Evolutionary conservation across 2,329 filamentous ascomycete species (phyloP).

Genomic region (Hypomyces perniciosus): DNA sequence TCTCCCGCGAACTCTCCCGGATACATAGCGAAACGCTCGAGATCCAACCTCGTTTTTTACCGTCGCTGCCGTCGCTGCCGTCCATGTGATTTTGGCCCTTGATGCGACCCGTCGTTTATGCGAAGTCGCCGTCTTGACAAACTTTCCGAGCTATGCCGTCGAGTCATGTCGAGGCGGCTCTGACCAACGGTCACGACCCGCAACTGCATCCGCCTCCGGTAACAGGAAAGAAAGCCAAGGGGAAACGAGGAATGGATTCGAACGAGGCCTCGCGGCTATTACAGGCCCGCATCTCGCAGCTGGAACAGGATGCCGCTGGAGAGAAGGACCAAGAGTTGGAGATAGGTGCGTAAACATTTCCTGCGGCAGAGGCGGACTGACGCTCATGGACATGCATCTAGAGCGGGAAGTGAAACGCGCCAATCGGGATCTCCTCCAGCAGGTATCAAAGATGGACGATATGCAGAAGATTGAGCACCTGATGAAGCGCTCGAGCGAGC

Average conservation of each 20-base stretch:
- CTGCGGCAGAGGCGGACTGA: conserved; percentile 3
- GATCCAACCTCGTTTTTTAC: background rate
- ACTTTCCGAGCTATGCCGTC: conserved; percentile 31
- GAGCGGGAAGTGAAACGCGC: conserved; percentile 93
- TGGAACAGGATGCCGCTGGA: conserved; percentile 87
- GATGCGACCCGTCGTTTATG: conserved; percentile 8
- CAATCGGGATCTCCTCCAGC: conserved; percentile 80
- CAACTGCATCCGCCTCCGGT: conserved; percentile 34
- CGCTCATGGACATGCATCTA: conserved; percentile 29
- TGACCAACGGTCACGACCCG: conserved; percentile 37
- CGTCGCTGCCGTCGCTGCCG: background rate
- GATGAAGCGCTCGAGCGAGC: conserved; percentile 84
- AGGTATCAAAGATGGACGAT: conserved; percentile 87
- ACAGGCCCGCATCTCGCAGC: conserved; percentile 86
- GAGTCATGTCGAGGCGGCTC: conserved; percentile 35
- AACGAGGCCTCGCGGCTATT: conserved; percentile 88
- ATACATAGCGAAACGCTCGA: background rate
- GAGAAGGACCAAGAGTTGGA: conserved; percentile 95
- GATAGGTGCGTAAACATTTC: conserved; percentile 61
- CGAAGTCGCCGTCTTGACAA: conserved; percentile 12
- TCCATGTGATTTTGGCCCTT: conserved; percentile 12
- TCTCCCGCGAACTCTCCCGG: conserved; percentile 1
- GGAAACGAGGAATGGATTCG: conserved; percentile 77
- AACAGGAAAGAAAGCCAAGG: conserved; percentile 70
- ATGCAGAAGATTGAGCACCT: conserved; percentile 87